A percentile compares a stretch with the other conserved stretches of the same genome.
Conservation (phyloP, 2,329 filamentous ascomycete genomes). For the Paecilomyces fulvus region DNA sequence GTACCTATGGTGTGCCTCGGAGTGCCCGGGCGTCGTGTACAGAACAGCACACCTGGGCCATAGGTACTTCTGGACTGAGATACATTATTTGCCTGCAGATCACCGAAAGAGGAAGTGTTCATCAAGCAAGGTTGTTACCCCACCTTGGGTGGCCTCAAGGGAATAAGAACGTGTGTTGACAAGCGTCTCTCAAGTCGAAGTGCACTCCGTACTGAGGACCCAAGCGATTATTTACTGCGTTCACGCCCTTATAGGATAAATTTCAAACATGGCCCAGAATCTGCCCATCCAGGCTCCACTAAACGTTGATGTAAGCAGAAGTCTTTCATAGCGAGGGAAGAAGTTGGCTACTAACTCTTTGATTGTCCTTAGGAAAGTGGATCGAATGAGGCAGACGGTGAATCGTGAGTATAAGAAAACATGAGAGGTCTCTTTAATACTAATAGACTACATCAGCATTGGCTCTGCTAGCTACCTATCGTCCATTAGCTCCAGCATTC, state of each 20-base stretch:
- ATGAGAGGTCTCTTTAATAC: background rate
- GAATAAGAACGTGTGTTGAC: background rate
- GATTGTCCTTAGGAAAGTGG: background rate
- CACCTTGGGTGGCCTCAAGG: background rate
- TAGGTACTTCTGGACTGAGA: no score
- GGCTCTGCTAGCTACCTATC: conserved; percentile 5
- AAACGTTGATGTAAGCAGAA: conserved; percentile 5
- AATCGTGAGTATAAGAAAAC: background rate
- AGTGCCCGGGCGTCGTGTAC: no score
- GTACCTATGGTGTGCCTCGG: no score
- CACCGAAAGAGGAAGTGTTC: no score
- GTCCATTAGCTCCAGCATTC: conserved; percentile 5
- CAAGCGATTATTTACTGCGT: background rate
- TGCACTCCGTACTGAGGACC: background rate
- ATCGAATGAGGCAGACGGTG: background rate
- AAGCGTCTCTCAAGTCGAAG: background rate
- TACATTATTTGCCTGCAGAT: no score
- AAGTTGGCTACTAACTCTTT: background rate
- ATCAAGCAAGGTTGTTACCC: no score
- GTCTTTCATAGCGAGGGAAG: background rate
- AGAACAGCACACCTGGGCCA: no score
- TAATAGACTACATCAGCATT: background rate
- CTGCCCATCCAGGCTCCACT: conserved; percentile 3
- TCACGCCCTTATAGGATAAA: background rate
- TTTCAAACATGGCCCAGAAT: conserved; percentile 1